These are phyloP conservation scores for Ochetophila trinervis DNA, from an alignment of 306 rosid genomes.

Conservation along the genomic window DNA sequence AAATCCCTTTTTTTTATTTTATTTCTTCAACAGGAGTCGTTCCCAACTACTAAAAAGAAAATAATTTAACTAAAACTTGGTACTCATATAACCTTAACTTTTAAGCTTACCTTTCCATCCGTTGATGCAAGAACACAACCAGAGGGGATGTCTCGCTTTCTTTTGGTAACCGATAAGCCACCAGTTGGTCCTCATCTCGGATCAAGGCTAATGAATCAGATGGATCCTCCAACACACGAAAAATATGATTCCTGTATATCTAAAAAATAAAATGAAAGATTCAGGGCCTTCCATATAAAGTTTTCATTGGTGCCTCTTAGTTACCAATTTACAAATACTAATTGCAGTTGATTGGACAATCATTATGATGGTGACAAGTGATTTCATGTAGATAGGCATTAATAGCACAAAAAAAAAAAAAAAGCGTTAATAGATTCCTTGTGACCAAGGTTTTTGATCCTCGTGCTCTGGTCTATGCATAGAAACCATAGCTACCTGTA, in stretches of 20 bases:
- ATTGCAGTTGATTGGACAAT: background rate
- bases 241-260: constrained; percentile 48
- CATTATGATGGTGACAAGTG: background rate
- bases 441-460: background rate
- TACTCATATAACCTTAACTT: too few relatives aligned
- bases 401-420: background rate
- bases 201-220: constrained; percentile 50
- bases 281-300: background rate
- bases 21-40: too few relatives aligned
- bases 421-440: background rate
- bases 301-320: constrained; percentile 3
- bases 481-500: background rate
- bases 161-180: constrained; percentile 68
- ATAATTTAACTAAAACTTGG: background rate
- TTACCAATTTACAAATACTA: background rate
- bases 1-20: too few relatives aligned
- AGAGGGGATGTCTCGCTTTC: constrained; percentile 34
- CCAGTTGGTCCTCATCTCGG: constrained; percentile 72
- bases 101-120: constrained; percentile 42
- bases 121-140: constrained; percentile 57
- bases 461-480: background rate
- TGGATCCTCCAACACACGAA: constrained; percentile 46
- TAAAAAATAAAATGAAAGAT: constrained; percentile 16
- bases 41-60: too few relatives aligned
- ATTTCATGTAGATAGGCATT: background rate